phyloP scores from a whole-genome alignment of 345 rosid species.

The Sonneratia caseolaris region DNA sequence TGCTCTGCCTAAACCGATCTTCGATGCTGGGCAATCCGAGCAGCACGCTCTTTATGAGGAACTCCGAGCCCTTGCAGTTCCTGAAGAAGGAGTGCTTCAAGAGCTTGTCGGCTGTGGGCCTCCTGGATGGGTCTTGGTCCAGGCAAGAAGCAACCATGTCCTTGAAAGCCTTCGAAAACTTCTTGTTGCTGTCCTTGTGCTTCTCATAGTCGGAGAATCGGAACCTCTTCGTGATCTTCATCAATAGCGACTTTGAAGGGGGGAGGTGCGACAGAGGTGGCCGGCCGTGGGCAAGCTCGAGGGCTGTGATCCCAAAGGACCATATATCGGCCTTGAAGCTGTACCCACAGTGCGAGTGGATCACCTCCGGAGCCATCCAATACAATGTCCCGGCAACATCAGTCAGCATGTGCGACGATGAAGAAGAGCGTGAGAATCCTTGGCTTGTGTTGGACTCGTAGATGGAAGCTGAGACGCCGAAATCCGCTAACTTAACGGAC shows the following conservation, averaged over 20 bases:
- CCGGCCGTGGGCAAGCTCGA: conserved; percentile 75
- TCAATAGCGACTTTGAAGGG: conserved; percentile 56
- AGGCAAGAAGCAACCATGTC: conserved; percentile 78
- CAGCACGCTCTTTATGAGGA: conserved; percentile 47
- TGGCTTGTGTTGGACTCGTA: conserved; percentile 34
- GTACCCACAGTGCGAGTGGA: conserved; percentile 81
- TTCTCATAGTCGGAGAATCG: conserved; percentile 61
- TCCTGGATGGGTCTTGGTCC: conserved; percentile 63
- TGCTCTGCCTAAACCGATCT: conserved; percentile 39
- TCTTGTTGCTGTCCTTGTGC: conserved; percentile 22
- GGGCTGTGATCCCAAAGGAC: conserved; percentile 88
- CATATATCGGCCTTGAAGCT: conserved; percentile 88
- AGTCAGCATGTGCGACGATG: conserved; percentile 42
- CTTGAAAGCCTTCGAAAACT: conserved; percentile 67
- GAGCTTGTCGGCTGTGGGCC: conserved; percentile 73
- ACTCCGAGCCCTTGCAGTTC: conserved; percentile 55
- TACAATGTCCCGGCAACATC: conserved; percentile 79
- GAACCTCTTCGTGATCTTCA: conserved; percentile 78
- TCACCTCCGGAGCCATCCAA: conserved; percentile 99
- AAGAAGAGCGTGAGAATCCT: conserved; percentile 10
- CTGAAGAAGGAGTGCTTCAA: conserved; percentile 63
- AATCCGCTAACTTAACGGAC: conserved; percentile 68
- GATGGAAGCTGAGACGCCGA: conserved; percentile 76
- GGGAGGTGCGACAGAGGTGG: conserved; percentile 82
- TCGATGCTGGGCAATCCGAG: conserved; percentile 59